Percentiles rank a stretch among this genome's conserved stretches.
These are phyloP conservation scores for Linnemannia zychae DNA, from an alignment of 192 early-diverging fungal species.

Conservation along the genomic window DNA sequence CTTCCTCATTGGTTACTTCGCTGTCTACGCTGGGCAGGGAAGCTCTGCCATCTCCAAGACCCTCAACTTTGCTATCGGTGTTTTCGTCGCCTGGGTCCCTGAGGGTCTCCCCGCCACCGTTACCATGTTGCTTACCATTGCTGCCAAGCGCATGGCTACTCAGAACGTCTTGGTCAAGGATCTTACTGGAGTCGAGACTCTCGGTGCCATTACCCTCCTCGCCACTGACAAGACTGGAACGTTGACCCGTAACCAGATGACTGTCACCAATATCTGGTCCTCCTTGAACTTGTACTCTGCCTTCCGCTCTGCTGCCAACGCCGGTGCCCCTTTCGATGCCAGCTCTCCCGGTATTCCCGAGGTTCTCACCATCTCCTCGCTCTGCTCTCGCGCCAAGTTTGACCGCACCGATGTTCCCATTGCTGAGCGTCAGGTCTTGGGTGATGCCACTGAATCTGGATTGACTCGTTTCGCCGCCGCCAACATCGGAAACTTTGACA, in stretches of 20 bases:
- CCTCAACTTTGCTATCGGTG: constrained; percentile 93
- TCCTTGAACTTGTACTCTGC: constrained; percentile 74
- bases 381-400: constrained; percentile 93
- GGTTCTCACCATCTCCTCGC: constrained; percentile 81
- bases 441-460: constrained; percentile 96
- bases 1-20: constrained; percentile 81
- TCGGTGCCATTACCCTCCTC: constrained; percentile 95
- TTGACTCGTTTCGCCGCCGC: constrained; percentile 85
- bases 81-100: constrained; percentile 92
- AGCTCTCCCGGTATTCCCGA: constrained; percentile 77
- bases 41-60: constrained; percentile 66
- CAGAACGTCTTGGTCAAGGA: constrained; percentile 96
- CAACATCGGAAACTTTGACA: constrained; percentile 83
- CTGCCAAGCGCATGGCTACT: constrained; percentile 94
- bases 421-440: constrained; percentile 83
- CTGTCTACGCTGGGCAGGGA: constrained; percentile 62
- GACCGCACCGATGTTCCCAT: constrained; percentile 92
- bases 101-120: constrained; percentile 96
- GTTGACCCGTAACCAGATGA: constrained; percentile 97
- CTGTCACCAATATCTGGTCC: constrained; percentile 92
- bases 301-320: constrained; percentile 57
- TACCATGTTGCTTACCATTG: constrained; percentile 93
- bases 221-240: constrained; percentile 99
- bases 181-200: constrained; percentile 95
- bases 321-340: constrained; percentile 62